Evolutionary conservation across 768 basidiomycete species (phyloP).

Genomic region (Phylloporus sp.): DNA sequence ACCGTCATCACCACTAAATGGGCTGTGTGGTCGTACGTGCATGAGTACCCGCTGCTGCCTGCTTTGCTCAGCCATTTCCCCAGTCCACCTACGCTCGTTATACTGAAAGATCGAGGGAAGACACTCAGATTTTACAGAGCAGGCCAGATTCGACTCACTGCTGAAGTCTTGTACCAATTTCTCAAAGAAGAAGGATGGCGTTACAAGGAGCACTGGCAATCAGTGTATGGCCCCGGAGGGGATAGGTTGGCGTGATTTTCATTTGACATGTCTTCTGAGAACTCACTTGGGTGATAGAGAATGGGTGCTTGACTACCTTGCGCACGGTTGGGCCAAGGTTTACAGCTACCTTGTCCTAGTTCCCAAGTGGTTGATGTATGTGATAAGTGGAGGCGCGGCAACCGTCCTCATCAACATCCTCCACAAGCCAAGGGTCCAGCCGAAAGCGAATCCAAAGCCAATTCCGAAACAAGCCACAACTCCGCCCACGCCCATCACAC

Average conservation of each 20-base stretch:
- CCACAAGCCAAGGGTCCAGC: slow-evolving; percentile 37
- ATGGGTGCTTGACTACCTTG: slow-evolving; percentile 59
- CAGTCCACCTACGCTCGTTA: slow-evolving; percentile 75
- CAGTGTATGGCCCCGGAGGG: slow-evolving; percentile 73
- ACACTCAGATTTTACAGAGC: slow-evolving; percentile 79
- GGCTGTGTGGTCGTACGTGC: slow-evolving; percentile 75
- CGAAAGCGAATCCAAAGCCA: slow-evolving; percentile 5
- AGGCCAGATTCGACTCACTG: slow-evolving; percentile 54
- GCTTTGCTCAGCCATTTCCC: neutral
- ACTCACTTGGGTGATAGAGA: slow-evolving; percentile 45
- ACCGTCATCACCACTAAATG: slow-evolving; percentile 82
- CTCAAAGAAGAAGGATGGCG: slow-evolving; percentile 63
- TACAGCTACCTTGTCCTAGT: slow-evolving; percentile 53
- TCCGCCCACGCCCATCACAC: neutral
- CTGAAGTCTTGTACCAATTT: slow-evolving; percentile 61
- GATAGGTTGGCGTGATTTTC: slow-evolving; percentile 44
- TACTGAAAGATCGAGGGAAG: slow-evolving; percentile 67
- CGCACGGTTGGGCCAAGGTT: slow-evolving; percentile 41
- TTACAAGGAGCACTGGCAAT: slow-evolving; percentile 62
- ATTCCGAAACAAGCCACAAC: slow-evolving; percentile 1
- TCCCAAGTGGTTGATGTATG: slow-evolving; percentile 71
- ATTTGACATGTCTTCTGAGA: neutral
- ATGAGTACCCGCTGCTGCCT: neutral
- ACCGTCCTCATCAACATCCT: slow-evolving; percentile 65
- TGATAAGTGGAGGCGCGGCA: slow-evolving; percentile 61